Conservation (phyloP, 2,329 filamentous ascomycete species). For the Alternaria triticina region DNA sequence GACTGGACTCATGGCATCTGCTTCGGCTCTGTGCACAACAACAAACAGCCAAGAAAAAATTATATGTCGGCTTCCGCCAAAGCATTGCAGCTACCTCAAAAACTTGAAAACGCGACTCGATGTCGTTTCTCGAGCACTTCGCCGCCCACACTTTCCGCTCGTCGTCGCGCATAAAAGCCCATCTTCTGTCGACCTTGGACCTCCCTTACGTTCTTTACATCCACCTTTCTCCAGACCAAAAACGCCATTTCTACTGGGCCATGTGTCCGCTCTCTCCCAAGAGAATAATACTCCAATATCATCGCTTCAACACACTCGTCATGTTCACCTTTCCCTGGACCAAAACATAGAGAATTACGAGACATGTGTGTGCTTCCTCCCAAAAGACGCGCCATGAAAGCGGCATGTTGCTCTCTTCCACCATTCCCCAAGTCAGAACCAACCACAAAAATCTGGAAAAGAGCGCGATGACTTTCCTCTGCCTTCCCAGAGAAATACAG, state of each 20-base stretch:
- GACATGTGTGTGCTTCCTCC: too few relatives aligned
- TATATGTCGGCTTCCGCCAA: neutral
- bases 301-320: too few relatives aligned
- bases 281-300: too few relatives aligned
- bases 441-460: neutral
- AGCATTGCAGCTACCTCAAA: neutral
- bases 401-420: neutral
- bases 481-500: neutral
- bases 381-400: too few relatives aligned
- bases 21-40: neutral
- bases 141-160: neutral
- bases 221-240: neutral
- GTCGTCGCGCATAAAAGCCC: neutral
- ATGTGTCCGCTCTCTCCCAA: neutral
- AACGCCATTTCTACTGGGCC: too few relatives aligned
- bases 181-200: neutral
- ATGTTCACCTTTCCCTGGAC: too few relatives aligned
- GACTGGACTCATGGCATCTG: neutral
- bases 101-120: too few relatives aligned
- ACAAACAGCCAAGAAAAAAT: rapidly evolving
- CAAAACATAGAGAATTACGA: too few relatives aligned
- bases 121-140: too few relatives aligned
- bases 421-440: neutral
- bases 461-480: neutral
- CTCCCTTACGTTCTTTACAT: neutral